Evolutionary conservation across 441 rosid species (phyloP), one percentile per base, ranked within the genome.

Genomic region (Aleurites moluccanus): DNA sequence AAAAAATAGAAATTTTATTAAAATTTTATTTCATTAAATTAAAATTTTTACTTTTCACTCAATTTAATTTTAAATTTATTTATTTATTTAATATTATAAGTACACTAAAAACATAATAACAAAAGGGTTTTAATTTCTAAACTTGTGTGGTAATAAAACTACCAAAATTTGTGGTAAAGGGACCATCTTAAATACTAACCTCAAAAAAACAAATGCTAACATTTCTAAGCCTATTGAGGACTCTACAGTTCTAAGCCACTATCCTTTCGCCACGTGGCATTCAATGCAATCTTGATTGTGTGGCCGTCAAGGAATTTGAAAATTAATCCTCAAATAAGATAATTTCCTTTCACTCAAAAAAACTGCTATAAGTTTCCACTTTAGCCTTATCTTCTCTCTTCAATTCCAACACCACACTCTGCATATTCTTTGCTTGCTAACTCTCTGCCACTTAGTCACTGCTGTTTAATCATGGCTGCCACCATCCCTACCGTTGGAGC

Each of bases 401-500:
- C 57, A 38, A 38, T 38, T 73, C 80, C 33, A 56, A 70, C 69
- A 35, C 50, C 74, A 42, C 74, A 42, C 57, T 57, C 52, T 52
- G 69, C 56, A 69, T 16, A 6, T 61, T 4, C 16, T 69, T 20
- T 35, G 23, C 64, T 69, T 35, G 61, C 67, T 47, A 35, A 1
- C 60, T 63, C 71, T n/a, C 67, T 33, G 35, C 65, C 23, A 23
- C 40, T 72, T 42, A 2, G 30, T 18, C 70, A 20, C 53, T 49
- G 55, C 60, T 62, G 42, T 66, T 73, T 72, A 35, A 45, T 56
- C 81, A 75, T 92, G 96, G 97, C 98, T 63, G 79, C 97, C 45
- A 86, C 97, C 56, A 81, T 92, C 82, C 80, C 98, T 75, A 89
- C 98, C 64, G 82, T 89, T 68, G 93, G 94, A 80, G 86, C 88